A percentile compares a stretch with the other conserved stretches of the same genome.
Evolutionary conservation across 1,139 yeast genomes (phyloP).

Genomic region (Debaryomycetaceae sp.): DNA sequence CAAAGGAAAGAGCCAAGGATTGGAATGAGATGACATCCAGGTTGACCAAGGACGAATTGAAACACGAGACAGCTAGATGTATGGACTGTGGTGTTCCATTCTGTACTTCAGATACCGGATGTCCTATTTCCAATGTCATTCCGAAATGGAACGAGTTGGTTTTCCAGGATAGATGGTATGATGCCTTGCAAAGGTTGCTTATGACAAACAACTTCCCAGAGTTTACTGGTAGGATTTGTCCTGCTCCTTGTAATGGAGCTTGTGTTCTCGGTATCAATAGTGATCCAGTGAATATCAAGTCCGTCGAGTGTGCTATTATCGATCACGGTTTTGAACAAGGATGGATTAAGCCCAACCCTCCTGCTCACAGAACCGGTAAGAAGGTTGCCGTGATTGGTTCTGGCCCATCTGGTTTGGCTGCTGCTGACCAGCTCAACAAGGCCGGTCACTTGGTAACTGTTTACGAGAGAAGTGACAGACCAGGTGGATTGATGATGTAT

Average conservation of each 20-base stretch:
- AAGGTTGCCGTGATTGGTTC: slow-evolving; percentile 87
- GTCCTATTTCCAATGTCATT: slow-evolving; percentile 95
- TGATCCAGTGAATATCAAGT: slow-evolving; percentile 95
- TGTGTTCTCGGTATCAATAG: slow-evolving; percentile 93
- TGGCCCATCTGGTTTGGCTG: slow-evolving; percentile 95
- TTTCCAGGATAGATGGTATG: slow-evolving; percentile 92
- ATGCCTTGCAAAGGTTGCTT: slow-evolving; percentile 85
- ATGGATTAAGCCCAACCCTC: slow-evolving; percentile 88
- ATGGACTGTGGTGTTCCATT: slow-evolving; percentile 99
- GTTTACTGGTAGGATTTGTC: slow-evolving; percentile 96
- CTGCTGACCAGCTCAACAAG: slow-evolving; percentile 94
- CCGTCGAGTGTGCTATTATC: slow-evolving; percentile 93
- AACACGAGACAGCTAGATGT: slow-evolving; percentile 95
- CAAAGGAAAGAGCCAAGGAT: slow-evolving; percentile 75
- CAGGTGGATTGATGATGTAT: slow-evolving; percentile 97
- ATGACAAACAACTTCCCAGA: slow-evolving; percentile 99
- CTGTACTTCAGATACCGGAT: slow-evolving; percentile 97
- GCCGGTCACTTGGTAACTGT: slow-evolving; percentile 93
- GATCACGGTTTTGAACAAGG: slow-evolving; percentile 96
- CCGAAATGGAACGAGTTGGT: slow-evolving; percentile 98
- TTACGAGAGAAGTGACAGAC: slow-evolving; percentile 90
- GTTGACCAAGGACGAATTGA: slow-evolving; percentile 79
- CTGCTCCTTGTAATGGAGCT: slow-evolving; percentile 99
- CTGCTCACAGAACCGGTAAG: slow-evolving; percentile 77
- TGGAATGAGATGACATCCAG: slow-evolving; percentile 91